A percentile compares a stretch with the other conserved stretches of the same genome.
Evolutionary conservation across 148 eudicot genomes (phyloP).

Genomic region (Chenopodium suecicum): DNA sequence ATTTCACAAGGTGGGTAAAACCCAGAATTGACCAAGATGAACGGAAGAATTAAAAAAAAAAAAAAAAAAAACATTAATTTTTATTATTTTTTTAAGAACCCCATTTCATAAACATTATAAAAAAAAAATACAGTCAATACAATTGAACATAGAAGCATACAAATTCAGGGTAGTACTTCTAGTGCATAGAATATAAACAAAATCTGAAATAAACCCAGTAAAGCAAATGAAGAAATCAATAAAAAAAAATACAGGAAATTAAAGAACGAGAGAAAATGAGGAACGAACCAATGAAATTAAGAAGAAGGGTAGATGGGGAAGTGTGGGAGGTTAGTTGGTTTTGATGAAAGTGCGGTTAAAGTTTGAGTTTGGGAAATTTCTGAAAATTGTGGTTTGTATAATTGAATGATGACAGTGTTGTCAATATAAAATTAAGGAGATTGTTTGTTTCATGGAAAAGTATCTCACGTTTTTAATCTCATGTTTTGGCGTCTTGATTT

Average conservation of each 20-base stretch:
- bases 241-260: neutral
- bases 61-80: neutral
- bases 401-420: neutral
- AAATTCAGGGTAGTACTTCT: neutral
- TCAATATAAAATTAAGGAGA: too few relatives aligned
- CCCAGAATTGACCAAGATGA: neutral
- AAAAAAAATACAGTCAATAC: neutral
- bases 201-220: conserved; percentile 3
- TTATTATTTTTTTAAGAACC: too few relatives aligned
- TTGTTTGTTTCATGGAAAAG: too few relatives aligned
- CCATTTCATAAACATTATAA: neutral
- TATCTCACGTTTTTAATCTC: too few relatives aligned
- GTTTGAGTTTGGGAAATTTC: neutral
- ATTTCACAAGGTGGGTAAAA: neutral
- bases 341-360: neutral
- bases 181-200: neutral
- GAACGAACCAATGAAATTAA: conserved; percentile 2
- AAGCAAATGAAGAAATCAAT: too few relatives aligned
- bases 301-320: neutral
- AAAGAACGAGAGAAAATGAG: neutral
- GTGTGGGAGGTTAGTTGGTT: neutral
- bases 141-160: neutral
- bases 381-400: neutral
- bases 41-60: neutral
- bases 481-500: too few relatives aligned